Base-by-base conservation (phyloP, 2,329 filamentous ascomycete genomes). In the Microascus cirrosus region DNA sequence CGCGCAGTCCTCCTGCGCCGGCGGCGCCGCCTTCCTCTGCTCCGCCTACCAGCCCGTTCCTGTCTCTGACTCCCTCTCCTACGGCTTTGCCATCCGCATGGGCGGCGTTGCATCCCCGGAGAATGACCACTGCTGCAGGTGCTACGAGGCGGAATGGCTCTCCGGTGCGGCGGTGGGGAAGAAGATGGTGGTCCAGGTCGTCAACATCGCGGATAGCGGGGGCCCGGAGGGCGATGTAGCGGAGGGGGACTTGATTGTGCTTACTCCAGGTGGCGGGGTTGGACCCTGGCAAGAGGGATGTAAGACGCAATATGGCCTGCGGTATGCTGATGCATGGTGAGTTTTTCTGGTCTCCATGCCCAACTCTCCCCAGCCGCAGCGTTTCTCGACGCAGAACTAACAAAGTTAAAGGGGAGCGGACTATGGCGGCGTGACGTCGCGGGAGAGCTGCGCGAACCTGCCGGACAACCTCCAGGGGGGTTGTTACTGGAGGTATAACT, bases 111-210 rank as follows among this genome's bases (percentile, higher is more conserved):
- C 62, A 34, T 55, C 24, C 25, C 51, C 58, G 22, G 61, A 60
- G 58, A 61, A 63, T 39, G 45, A 61, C 24, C 60, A 58, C 48
- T 65, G 63, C 61, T 65, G 63, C 60, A 60, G 61, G 48, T 65
- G 63, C 59, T 61, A 61, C 58, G 53, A 63, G 54, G 55, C 63
- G 11, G n/a, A 60, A 36, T 65, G 63, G 63, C 35, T 59, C 1
- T 57, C 59, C 13, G 64, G 64, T 28, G 45, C 32, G 12, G 63
- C 63, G 2, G 60, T 52, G 45, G 45, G 45, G 6, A 51, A 51
- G 45, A 51, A 25, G 24, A 51, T 56, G 42, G 55, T 56, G 24
- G 39, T 56, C 2, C 55, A 56, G 55, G 55, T 56, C 4, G 55
- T 57, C 55, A 57, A 57, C 48, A 12, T 51, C 45, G n/a, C 45